Evolutionary conservation across 225 moss, liverwort and hornwort species (phyloP).

Genomic region (Sphagnum contortum): DNA sequence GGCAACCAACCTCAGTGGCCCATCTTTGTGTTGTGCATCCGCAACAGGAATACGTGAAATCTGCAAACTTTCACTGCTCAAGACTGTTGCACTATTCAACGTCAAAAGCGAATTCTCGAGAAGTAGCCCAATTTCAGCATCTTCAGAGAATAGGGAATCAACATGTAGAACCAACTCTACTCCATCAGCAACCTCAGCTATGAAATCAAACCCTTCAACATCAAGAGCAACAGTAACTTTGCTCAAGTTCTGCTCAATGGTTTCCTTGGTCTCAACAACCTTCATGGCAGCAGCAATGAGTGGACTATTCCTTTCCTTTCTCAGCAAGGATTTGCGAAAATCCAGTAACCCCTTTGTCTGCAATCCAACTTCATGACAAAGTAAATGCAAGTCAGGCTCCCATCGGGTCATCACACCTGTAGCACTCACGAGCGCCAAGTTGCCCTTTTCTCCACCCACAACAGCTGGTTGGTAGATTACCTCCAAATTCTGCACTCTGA

Average conservation of each 20-base stretch:
- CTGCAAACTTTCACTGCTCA: slow-evolving; percentile 74
- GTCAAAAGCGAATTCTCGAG: slow-evolving; percentile 44
- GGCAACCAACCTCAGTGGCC: slow-evolving; percentile 8
- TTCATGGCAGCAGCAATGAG: slow-evolving; percentile 21
- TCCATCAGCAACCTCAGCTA: slow-evolving; percentile 59
- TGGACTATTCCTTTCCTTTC: slow-evolving; percentile 25
- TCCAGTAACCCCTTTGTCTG: slow-evolving; percentile 53
- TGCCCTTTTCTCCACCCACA: slow-evolving; percentile 34
- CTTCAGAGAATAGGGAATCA: slow-evolving; percentile 82
- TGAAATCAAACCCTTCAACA: slow-evolving; percentile 57
- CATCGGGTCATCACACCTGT: slow-evolving; percentile 62
- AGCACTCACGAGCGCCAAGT: slow-evolving; percentile 55
- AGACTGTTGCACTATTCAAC: slow-evolving; percentile 53
- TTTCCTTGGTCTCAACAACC: slow-evolving; percentile 23
- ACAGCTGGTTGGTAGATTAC: slow-evolving; percentile 61
- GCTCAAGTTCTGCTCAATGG: slow-evolving; percentile 15
- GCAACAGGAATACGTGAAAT: slow-evolving; percentile 69
- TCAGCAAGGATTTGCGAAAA: slow-evolving; percentile 55
- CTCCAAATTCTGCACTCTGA: slow-evolving; percentile 53
- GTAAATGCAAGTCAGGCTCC: slow-evolving; percentile 94
- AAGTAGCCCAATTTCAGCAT: slow-evolving; percentile 73
- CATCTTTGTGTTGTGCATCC: slow-evolving; percentile 16
- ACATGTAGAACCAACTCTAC: slow-evolving; percentile 47
- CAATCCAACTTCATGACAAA: slow-evolving; percentile 70
- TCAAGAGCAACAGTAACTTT: slow-evolving; percentile 73